Evolutionary conservation across 768 basidiomycete species (phyloP), one percentile per base, ranked within the genome.

Genomic region (Kwoniella sp.): DNA sequence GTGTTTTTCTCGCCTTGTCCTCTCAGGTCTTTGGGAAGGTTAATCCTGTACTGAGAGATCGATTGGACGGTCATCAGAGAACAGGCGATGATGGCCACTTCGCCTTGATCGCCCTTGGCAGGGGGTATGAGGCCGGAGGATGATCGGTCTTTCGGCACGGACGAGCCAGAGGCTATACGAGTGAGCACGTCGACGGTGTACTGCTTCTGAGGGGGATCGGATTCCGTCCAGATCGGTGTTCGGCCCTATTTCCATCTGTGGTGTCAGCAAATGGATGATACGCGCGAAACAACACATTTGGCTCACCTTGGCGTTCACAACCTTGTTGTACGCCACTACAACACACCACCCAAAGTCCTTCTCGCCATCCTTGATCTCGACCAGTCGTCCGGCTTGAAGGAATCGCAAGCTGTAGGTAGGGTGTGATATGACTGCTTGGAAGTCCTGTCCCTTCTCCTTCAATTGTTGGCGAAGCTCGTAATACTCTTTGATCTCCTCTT

Each of bases 291-390:
- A 28, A 45, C 15, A 17, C 11, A 58, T 23, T 17, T 29, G n/a
- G 30, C 92, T 69, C 58, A 81, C 81, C 84, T 93, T 95, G 17
- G 90, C 86, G n/a, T 88, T 86, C 23, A 88, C 71, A 0, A 93
- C 87, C 81, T 96, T 96, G 77, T 91, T 89, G 75, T 88, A 97
- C 78, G 93, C 94, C 75, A 97, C 86, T 57, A 98, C 87, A 48
- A 93, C 86, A 41, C 95, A 95, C 96, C 96, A 98, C 11, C 95
- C 95, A 80, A 95, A 98, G 81, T 99, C 90, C 15, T 88, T 82
- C 41, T 90, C 88, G 68, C 89, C 87, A 78, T 96, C 86, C 76
- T 90, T 90, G 72, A 99, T 86, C 75, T 90, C 90, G 54, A 98
- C 90, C n/a, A 98, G 84, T 2, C 96, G 88, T 30, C 96, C 96